These are phyloP conservation scores for Neocallimastix lanati DNA, from an alignment of 192 early-diverging fungal genomes.

Conservation along the genomic window DNA sequence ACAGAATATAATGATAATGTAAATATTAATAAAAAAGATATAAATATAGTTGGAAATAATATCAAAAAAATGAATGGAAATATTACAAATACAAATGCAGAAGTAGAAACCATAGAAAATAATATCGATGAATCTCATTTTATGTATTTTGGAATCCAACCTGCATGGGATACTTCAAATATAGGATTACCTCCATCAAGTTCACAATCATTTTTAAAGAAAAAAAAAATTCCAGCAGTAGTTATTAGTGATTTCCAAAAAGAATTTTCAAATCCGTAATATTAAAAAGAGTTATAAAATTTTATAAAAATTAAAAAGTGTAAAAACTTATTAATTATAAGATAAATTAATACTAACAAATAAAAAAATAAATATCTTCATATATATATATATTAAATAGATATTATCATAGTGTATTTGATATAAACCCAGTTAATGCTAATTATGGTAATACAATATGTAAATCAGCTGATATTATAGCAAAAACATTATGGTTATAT, in stretches of 20 bases:
- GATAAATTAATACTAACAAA: too few species aligned
- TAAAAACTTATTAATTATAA: too few species aligned
- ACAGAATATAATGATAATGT: too few species aligned
- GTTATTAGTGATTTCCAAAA: conserved; percentile 17
- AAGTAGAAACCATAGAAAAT: too few species aligned
- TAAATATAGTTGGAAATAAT: too few species aligned
- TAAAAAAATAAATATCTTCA: neutral
- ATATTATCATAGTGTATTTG: neutral
- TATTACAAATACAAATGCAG: too few species aligned
- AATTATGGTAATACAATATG: neutral
- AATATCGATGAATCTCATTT: too few species aligned
- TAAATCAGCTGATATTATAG: neutral
- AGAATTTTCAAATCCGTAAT: conserved; percentile 24
- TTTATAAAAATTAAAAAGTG: too few species aligned
- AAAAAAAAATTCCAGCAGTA: conserved; percentile 31
- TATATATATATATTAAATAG: neutral
- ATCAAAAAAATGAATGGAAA: too few species aligned
- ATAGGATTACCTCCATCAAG: conserved; percentile 49
- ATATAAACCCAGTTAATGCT: neutral
- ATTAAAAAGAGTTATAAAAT: conserved; percentile 1
- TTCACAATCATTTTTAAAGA: conserved; percentile 45
- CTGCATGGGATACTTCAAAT: conserved; percentile 13
- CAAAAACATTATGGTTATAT: neutral
- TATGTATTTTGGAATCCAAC: too few species aligned
- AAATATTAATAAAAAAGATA: too few species aligned